Conservation (phyloP, 1,139 yeast species). For the Yamadazyma diospyri region DNA sequence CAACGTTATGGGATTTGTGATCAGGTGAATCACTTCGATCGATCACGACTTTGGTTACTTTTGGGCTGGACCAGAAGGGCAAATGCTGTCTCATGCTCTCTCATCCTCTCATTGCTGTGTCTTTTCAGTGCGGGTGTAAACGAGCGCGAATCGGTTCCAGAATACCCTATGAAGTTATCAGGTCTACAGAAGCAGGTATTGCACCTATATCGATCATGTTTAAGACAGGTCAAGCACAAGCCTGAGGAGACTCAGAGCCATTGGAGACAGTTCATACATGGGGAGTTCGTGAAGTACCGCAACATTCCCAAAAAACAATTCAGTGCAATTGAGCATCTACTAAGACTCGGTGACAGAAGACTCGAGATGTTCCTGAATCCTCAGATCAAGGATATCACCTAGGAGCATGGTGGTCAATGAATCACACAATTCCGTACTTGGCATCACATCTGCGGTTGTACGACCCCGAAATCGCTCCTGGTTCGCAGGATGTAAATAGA, state of each 20-base stretch:
- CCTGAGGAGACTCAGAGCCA: conserved; percentile 44
- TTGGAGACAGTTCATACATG: conserved; percentile 47
- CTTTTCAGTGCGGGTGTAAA: no score
- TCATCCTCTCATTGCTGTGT: no score
- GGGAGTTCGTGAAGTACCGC: conserved; percentile 62
- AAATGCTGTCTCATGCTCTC: no score
- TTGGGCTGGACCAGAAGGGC: no score
- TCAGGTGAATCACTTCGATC: no score
- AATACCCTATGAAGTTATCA: conserved; percentile 39
- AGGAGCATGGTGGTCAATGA: conserved; percentile 2
- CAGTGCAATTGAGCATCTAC: conserved; percentile 78
- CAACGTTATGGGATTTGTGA: no score
- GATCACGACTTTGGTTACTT: no score
- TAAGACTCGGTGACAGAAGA: conserved; percentile 72
- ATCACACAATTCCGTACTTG: no score
- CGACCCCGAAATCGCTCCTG: no score
- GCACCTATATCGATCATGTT: conserved; percentile 56
- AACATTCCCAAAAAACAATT: conserved; percentile 73
- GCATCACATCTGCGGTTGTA: no score
- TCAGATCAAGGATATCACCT: conserved; percentile 61
- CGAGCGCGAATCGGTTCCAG: no score
- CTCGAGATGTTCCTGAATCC: conserved; percentile 71
- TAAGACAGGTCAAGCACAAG: conserved; percentile 53
- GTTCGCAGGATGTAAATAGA: no score
- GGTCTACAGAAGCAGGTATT: conserved; percentile 66